Evolutionary conservation across 1,139 yeast genomes (phyloP).

Genomic region (Tardiomyces digboiensis): DNA sequence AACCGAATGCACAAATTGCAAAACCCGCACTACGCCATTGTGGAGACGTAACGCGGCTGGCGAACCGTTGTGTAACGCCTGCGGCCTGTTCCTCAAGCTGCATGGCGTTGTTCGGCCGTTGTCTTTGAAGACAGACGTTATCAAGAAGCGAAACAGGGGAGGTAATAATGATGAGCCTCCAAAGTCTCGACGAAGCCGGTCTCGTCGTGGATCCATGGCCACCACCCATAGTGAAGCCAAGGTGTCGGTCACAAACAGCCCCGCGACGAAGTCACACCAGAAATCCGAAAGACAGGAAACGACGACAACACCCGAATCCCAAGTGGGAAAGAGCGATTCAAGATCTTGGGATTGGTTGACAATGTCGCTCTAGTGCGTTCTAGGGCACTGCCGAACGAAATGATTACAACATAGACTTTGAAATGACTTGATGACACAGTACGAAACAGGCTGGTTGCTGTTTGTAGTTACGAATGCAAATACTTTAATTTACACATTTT

Average conservation of each 20-base stretch:
- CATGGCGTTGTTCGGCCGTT: constrained; percentile 94
- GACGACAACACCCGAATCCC: neutral
- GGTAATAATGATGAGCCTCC: constrained; percentile 4
- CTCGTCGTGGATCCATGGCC: neutral
- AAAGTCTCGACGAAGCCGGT: constrained; percentile 3
- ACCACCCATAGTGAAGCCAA: neutral
- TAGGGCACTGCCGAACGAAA: neutral
- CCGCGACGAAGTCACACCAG: neutral
- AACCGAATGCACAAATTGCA: constrained; percentile 70
- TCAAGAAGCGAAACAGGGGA: constrained; percentile 51
- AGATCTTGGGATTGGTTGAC: constrained; percentile 26
- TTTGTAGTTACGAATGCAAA: neutral
- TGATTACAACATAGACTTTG: neutral
- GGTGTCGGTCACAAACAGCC: neutral
- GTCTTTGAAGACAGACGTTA: constrained; percentile 84
- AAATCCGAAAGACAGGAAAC: neutral
- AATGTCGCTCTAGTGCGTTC: constrained; percentile 20
- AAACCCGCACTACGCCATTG: constrained; percentile 86
- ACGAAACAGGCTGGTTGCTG: neutral
- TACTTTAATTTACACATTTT: too few species aligned
- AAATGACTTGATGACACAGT: neutral
- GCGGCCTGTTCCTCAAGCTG: constrained; percentile 82
- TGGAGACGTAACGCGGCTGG: constrained; percentile 96
- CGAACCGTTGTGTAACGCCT: constrained; percentile 89
- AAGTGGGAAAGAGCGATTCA: neutral